Evolutionary conservation across 2,329 filamentous ascomycete species (phyloP).

Genomic region (Leptosphaerulina australis): DNA sequence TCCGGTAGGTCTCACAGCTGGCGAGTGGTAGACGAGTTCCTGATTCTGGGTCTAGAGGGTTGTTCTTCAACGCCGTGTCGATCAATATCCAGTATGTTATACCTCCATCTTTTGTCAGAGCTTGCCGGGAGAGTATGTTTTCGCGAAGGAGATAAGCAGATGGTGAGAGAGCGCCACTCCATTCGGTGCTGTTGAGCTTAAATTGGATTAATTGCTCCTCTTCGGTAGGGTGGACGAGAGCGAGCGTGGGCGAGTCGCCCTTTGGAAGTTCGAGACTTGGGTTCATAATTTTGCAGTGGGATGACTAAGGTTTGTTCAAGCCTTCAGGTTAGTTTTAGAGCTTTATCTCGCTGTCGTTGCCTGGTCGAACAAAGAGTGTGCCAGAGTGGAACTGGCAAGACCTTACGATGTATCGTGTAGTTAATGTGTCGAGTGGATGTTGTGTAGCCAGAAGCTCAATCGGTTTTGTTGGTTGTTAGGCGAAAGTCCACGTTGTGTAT

Average conservation of each 20-base stretch:
- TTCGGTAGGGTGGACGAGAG: constrained; percentile 61
- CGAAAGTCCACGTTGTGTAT: too few species aligned
- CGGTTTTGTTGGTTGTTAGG: not conserved
- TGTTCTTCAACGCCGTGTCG: constrained; percentile 48
- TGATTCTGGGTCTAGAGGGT: constrained; percentile 46
- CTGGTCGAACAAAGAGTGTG: not conserved
- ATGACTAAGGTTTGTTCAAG: not conserved
- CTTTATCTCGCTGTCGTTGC: not conserved
- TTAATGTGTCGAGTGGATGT: not conserved
- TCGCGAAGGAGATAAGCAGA: constrained; percentile 65
- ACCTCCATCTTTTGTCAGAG: constrained; percentile 60
- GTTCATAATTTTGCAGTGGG: constrained; percentile 29
- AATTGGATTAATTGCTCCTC: constrained; percentile 60
- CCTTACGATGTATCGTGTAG: not conserved
- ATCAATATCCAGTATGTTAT: constrained; percentile 67
- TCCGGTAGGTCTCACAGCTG: constrained; percentile 64
- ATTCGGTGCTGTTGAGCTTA: constrained; percentile 61
- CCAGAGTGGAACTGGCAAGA: not conserved
- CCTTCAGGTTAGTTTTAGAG: not conserved
- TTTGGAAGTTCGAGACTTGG: constrained; percentile 50
- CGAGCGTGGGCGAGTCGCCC: constrained; percentile 58
- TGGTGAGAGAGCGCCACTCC: constrained; percentile 62
- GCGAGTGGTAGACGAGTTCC: constrained; percentile 56
- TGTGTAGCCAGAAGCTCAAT: not conserved
- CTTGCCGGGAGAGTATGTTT: constrained; percentile 57